A percentile compares a stretch with the other conserved stretches of the same genome.
Conservation (phyloP, 371 early-diverging fungal genomes). For the Lichtheimia ramosa region DNA sequence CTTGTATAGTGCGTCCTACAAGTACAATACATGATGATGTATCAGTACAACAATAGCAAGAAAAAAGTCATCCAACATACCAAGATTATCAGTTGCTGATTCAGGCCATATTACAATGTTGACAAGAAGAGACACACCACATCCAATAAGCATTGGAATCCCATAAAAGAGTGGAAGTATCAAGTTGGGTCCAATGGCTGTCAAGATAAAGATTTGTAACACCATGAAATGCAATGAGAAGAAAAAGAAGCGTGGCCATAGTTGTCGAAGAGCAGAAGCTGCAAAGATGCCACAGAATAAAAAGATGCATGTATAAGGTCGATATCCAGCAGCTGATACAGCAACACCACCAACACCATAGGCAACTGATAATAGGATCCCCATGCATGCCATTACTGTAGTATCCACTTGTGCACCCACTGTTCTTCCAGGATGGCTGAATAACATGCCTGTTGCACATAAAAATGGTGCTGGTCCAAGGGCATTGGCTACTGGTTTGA, state of each 20-base stretch:
- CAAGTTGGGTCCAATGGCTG: conserved; percentile 1
- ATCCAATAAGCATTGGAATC: conserved; percentile 23
- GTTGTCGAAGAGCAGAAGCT: conserved; percentile 23
- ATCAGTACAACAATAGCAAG: neutral
- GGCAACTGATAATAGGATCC: conserved; percentile 19
- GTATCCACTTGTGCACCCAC: conserved; percentile 48
- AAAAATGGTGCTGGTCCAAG: conserved; percentile 49
- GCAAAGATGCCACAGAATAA: conserved; percentile 16
- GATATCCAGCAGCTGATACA: conserved; percentile 8
- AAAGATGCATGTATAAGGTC: neutral
- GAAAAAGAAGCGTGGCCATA: conserved; percentile 25
- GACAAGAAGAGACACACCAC: conserved; percentile 29
- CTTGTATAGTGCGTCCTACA: conserved; percentile 39
- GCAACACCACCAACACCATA: conserved; percentile 25
- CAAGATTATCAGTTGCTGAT: conserved; percentile 45
- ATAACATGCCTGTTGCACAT: conserved; percentile 36
- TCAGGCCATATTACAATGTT: conserved; percentile 50
- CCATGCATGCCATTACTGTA: conserved; percentile 34
- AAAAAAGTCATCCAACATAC: neutral
- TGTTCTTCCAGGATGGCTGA: conserved; percentile 47
- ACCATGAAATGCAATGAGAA: conserved; percentile 35
- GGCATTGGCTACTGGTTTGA: conserved; percentile 25
- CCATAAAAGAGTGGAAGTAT: conserved; percentile 15
- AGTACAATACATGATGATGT: neutral
- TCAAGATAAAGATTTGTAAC: conserved; percentile 25